Conservation (phyloP, 495 filamentous ascomycete genomes). For the Neurospora sp. region DNA sequence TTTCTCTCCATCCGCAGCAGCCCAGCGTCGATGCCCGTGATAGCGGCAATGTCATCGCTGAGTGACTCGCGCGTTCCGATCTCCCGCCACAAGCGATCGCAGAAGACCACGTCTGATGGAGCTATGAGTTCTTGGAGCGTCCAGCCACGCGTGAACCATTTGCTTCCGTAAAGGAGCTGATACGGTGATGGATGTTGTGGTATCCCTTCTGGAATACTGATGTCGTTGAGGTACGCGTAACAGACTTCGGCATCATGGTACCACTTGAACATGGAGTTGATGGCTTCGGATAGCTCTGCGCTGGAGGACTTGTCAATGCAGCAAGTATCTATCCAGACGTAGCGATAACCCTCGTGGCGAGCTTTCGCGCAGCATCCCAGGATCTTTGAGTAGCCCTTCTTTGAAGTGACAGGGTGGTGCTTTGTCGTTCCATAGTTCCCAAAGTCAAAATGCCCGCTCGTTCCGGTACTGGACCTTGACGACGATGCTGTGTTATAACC, state of each 20-base stretch:
- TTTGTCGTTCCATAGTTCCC: not conserved
- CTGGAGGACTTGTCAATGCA: conserved; percentile 29
- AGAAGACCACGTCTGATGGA: conserved; percentile 22
- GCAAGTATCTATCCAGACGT: conserved; percentile 33
- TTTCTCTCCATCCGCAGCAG: not conserved
- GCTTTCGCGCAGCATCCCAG: not conserved
- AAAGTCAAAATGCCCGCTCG: not conserved
- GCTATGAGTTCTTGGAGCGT: conserved; percentile 35
- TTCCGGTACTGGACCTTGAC: not conserved
- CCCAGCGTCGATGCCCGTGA: conserved; percentile 19
- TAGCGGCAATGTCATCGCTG: conserved; percentile 1
- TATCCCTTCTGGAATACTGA: not conserved
- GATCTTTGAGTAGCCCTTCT: conserved; percentile 10
- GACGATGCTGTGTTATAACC: not conserved
- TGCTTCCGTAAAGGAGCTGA: not conserved
- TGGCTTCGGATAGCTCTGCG: conserved; percentile 20
- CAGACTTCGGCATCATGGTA: conserved; percentile 21
- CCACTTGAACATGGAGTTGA: conserved; percentile 16
- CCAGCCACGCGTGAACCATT: conserved; percentile 34
- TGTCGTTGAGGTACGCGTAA: conserved; percentile 25
- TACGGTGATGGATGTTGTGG: not conserved
- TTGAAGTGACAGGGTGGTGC: not conserved
- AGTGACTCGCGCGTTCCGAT: conserved; percentile 14
- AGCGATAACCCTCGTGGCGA: conserved; percentile 12
- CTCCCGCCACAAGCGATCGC: conserved; percentile 15